Evolutionary conservation across 345 rosid species (phyloP), one percentile per base, ranked within the genome.

Genomic region (Ailanthus altissimus): DNA sequence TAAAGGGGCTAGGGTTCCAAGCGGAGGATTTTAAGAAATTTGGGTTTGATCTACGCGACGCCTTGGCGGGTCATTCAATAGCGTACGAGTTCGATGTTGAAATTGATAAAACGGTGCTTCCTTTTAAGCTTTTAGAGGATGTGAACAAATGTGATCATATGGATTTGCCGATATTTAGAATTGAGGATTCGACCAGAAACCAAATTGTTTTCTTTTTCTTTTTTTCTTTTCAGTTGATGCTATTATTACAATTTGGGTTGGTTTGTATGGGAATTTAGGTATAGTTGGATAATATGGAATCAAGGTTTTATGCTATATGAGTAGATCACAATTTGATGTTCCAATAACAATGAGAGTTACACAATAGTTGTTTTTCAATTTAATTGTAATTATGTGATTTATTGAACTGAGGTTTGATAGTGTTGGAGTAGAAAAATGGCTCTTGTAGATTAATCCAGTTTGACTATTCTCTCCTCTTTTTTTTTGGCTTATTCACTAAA

Each of bases 41-140:
- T 3, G 97, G 97, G 28, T 96, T 96, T 21, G 98, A 93, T 83
- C 47, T 87, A 2, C 85, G 88, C 51, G 99, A 96, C 63, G 94
- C 98, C 20, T 86, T 90, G 14, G 97, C 93, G 20, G 98, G 98
- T 0, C 97, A 89, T 73, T 86, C 98, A 18, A 89, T 91, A 76
- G 94, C 94, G 0, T 96, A 93, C 42, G 98, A 96, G 76, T 90
- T 93, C 51, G 93, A 93, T 63, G 67, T 93, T 0, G 93, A 93
- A 79, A 78, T 93, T 14, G 94, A 93, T 32, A 84, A 91, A 0
- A 87, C 85, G 75, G 92, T 91, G 13, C 66, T 88, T 40, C 98
- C 99, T 0, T 80, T 96, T 32, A 96, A 86, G 94, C 91, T 96
- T 63, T 83, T 93, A 81, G 97, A 96, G 83, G 99, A 96, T 58